These are phyloP conservation scores for Mucor piriformis DNA, from an alignment of 371 early-diverging fungal species.

Conservation along the genomic window DNA sequence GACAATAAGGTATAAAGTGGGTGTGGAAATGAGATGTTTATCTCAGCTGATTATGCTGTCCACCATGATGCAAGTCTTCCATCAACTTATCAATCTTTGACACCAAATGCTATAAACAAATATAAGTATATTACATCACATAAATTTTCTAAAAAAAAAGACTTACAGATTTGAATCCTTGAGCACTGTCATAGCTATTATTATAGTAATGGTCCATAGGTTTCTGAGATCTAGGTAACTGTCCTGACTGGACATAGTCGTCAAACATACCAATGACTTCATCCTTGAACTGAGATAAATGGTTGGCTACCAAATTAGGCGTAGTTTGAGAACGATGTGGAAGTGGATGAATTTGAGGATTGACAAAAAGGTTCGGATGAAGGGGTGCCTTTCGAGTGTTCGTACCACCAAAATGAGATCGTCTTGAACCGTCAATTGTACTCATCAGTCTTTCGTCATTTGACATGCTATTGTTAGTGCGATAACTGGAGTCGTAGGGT, in stretches of 20 bases:
- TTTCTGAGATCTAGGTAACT: neutral
- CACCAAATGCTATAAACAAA: conserved; percentile 9
- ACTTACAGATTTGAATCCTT: conserved; percentile 23
- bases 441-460: conserved; percentile 18
- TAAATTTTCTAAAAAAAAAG: neutral
- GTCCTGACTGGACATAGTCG: conserved; percentile 17
- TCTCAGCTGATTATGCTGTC: conserved; percentile 4
- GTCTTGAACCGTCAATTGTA: conserved; percentile 11
- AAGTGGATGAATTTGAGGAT: conserved; percentile 1
- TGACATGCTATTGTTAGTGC: neutral
- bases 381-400: neutral
- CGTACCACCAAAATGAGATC: neutral
- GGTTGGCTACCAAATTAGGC: neutral
- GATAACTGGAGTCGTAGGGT: neutral
- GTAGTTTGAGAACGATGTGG: conserved; percentile 8
- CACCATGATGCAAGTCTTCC: conserved; percentile 1
- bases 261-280: conserved; percentile 22
- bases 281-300: conserved; percentile 14
- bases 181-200: conserved; percentile 8
- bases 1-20: neutral
- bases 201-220: conserved; percentile 4
- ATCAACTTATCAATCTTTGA: conserved; percentile 19
- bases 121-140: neutral
- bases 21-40: neutral
- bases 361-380: conserved; percentile 1